These are phyloP conservation scores for Paramecium primaurelia DNA, from an alignment of 73 alveolate genomes.

Conservation along the genomic window DNA sequence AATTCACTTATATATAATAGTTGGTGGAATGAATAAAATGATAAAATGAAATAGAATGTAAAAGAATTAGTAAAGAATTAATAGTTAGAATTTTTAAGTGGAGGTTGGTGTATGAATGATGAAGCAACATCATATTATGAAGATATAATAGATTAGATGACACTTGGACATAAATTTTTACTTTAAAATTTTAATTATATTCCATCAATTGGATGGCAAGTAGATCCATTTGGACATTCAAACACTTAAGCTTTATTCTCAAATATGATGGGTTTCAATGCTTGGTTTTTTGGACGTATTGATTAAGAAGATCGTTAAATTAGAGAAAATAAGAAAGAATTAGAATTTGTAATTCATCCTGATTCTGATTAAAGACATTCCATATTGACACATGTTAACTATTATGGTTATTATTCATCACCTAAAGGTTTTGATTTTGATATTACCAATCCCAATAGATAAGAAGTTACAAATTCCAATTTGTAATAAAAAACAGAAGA, in stretches of 20 bases:
- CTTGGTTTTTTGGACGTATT: slow-evolving; percentile 83
- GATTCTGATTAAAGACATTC: neutral
- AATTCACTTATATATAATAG: neutral
- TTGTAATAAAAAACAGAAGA: slow-evolving; percentile 56
- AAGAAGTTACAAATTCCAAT: neutral
- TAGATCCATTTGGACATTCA: slow-evolving; percentile 97
- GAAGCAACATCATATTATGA: slow-evolving; percentile 89
- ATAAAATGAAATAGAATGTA: slow-evolving; percentile 70
- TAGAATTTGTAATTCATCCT: slow-evolving; percentile 91
- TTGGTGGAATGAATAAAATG: slow-evolving; percentile 85
- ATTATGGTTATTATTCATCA: slow-evolving; percentile 29
- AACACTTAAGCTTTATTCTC: slow-evolving; percentile 84
- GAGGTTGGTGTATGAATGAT: slow-evolving; percentile 93
- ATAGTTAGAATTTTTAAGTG: slow-evolving; percentile 80
- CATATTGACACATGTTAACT: slow-evolving; percentile 41
- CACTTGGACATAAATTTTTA: slow-evolving; percentile 86
- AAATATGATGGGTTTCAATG: slow-evolving; percentile 90
- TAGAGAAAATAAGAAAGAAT: slow-evolving; percentile 75
- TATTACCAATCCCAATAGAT: neutral
- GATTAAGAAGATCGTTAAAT: slow-evolving; percentile 80
- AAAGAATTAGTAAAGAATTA: slow-evolving; percentile 78
- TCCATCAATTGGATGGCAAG: slow-evolving; percentile 94
- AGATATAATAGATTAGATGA: slow-evolving; percentile 83
- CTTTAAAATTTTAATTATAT: slow-evolving; percentile 79
- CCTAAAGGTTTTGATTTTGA: slow-evolving; percentile 50